Conservation (phyloP, 192 early-diverging fungal genomes). For the Chytriomyces hyalinus region DNA sequence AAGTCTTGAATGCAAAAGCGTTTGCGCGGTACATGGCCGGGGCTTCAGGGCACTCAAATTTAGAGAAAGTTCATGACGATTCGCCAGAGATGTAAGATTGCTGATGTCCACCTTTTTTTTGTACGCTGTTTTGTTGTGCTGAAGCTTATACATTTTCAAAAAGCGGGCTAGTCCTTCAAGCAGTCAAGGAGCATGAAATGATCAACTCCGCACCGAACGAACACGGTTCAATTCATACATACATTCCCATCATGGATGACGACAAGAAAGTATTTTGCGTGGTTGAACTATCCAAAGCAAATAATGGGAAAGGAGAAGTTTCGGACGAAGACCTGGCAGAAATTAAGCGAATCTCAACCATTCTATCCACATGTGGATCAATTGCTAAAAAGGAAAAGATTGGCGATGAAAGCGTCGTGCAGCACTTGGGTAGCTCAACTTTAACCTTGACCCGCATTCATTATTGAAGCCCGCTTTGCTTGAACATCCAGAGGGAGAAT, state of each 20-base stretch:
- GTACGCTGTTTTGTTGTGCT: not conserved
- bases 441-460: no score
- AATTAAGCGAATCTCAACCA: conserved; percentile 28
- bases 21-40: conserved; percentile 33
- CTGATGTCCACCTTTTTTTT: not conserved
- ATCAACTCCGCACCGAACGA: conserved; percentile 14
- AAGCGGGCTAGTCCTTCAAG: conserved; percentile 13
- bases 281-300: conserved; percentile 23
- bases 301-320: conserved; percentile 26
- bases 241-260: conserved; percentile 45
- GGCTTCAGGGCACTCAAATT: conserved; percentile 14
- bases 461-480: not conserved
- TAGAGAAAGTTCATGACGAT: conserved; percentile 21
- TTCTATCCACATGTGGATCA: conserved; percentile 35
- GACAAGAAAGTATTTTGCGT: conserved; percentile 43
- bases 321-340: conserved; percentile 48
- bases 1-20: conserved; percentile 15
- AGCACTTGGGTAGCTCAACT: conserved; percentile 20
- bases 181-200: conserved; percentile 24
- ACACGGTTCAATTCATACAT: conserved; percentile 29
- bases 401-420: conserved; percentile 24
- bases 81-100: conserved; percentile 31
- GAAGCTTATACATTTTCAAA: not conserved
- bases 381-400: conserved; percentile 34
- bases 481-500: conserved; percentile 50